Evolutionary conservation across 139 green algal species (phyloP), one percentile per base, ranked within the genome.

Genomic region (Coccomyxa sp.): DNA sequence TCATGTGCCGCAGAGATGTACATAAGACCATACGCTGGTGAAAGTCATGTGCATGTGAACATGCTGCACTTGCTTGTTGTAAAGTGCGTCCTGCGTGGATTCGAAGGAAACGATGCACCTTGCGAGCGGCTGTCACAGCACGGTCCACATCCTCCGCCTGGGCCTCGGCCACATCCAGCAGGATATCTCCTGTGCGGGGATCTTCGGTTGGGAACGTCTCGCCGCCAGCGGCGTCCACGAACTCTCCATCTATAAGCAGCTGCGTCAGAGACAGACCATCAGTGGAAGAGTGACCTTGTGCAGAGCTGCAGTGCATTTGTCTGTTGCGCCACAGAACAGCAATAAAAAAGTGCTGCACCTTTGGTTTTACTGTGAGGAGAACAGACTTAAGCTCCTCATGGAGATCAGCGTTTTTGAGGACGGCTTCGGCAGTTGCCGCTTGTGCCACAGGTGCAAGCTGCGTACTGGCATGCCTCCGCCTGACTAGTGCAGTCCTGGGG

Each of bases 191-290:
- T 12, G 90, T 94, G 68, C 91, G 87, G 0, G 92, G 92, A 82
- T 96, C 91, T 27, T 91, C 31, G 3, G 90, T 88, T 3, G 83
- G 71, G 59, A 57, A 89, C 0, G 82, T 80, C 75, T 89, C 85
- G 79, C 92, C 90, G 0, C 82, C 85, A 15, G 67, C 68, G 1
- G 90, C 80, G 38, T 92, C 88, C n/a, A 93, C 85, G 76, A 89
- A 95, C 59, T 94, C 79, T 67, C 92, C 92, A 68, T 89, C 83
- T 51, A 95, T 94, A 76, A 95, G 83, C 74, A 95, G 85, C 89
- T 95, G 88, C 76, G 66, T 45, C 79, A 82, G 51, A 45, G 38
- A 23, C n/a, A 28, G 0, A 57, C 51, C 25, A 30, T 16, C 57
- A 17, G 17, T 14, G 13, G 15, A 13, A 28, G 27, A 14, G 0